Percentiles rank a stretch among this genome's conserved stretches.
phyloP scores from a whole-genome alignment of 1,139 yeast species.

The Suhomyces atakaporum region DNA sequence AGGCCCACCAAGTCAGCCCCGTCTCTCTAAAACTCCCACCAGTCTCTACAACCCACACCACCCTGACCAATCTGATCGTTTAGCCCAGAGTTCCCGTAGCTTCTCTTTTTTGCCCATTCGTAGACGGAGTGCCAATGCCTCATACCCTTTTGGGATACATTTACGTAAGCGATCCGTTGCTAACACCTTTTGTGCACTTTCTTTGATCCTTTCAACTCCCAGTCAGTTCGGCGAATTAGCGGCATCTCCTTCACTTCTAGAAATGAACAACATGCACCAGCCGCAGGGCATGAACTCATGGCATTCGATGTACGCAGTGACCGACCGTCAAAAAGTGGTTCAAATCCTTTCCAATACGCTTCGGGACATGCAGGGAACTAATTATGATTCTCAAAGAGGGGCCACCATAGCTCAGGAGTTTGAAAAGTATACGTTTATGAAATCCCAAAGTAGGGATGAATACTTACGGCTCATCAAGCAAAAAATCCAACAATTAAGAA shows the following conservation, averaged over 20 bases:
- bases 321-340: conserved; percentile 47
- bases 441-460: conserved; percentile 42
- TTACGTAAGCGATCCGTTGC: neutral
- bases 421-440: conserved; percentile 45
- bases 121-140: no score
- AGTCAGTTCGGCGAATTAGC: neutral
- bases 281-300: conserved; percentile 34
- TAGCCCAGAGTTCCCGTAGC: no score
- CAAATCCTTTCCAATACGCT: conserved; percentile 42
- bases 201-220: neutral
- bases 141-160: no score
- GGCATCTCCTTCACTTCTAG: no score
- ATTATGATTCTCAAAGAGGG: conserved; percentile 42
- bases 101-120: no score
- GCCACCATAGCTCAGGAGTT: conserved; percentile 47
- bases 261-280: conserved; percentile 22
- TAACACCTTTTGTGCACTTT: neutral
- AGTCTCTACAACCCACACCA: no score
- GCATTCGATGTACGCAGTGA: conserved; percentile 42
- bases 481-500: conserved; percentile 42
- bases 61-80: no score
- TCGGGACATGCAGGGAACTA: conserved; percentile 40
- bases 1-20: no score
- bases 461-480: conserved; percentile 41
- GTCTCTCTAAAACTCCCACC: no score